Conservation (phyloP, 2,329 filamentous ascomycete genomes). For the Apiospora koreana region DNA sequence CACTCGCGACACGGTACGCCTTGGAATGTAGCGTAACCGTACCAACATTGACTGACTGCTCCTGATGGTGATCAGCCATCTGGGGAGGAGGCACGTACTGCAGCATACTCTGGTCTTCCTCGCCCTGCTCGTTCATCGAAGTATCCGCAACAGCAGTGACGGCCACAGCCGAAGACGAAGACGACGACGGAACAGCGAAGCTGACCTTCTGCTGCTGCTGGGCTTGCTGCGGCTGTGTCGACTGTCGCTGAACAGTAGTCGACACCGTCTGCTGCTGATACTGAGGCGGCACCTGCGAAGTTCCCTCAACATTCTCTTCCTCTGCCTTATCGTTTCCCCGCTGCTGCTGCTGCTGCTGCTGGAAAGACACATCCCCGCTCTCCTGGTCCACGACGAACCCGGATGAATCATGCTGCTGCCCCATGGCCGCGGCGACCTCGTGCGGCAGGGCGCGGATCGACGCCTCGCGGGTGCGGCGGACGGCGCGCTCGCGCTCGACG, state of each 20-base stretch:
- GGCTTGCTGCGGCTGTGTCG: neutral
- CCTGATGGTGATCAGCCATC: neutral
- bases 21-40: neutral
- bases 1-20: neutral
- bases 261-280: neutral
- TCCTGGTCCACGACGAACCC: neutral
- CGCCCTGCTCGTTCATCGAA: neutral
- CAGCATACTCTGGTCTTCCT: neutral
- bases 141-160: neutral
- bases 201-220: neutral
- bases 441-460: neutral
- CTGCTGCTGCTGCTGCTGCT: neutral
- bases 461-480: conserved; percentile 11
- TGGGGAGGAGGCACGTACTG: neutral
- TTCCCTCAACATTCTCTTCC: neutral
- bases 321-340: neutral
- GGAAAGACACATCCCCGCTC: neutral
- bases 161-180: neutral
- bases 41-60: neutral
- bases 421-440: conserved; percentile 1
- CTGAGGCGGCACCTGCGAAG: neutral
- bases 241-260: neutral
- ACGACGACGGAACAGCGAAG: neutral
- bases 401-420: neutral
- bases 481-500: conserved; percentile 45